Conservation (phyloP, 2,329 filamentous ascomycete species). For the Ophioceras dolichostomum region DNA sequence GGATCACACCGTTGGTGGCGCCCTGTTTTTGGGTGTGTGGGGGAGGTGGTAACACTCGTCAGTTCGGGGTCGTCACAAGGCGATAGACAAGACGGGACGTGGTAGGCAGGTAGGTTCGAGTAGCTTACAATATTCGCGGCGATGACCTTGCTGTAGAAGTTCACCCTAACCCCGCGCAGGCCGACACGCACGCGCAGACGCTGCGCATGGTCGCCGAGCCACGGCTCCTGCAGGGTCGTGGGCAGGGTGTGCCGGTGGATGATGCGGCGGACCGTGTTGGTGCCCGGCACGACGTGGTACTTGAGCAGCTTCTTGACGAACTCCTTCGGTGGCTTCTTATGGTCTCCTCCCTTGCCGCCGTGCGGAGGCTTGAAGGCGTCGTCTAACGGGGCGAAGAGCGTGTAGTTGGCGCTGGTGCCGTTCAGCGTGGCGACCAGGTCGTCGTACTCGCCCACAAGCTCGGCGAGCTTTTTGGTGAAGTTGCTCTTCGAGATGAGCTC, state of each 20-base stretch:
- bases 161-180: conserved; percentile 53
- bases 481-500: conserved; percentile 65
- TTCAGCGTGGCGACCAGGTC: conserved; percentile 65
- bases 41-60: no score
- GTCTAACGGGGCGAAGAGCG: conserved; percentile 71
- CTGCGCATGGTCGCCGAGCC: conserved; percentile 55
- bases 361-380: conserved; percentile 51
- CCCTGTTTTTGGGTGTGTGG: conserved; percentile 36
- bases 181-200: conserved; percentile 58
- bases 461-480: conserved; percentile 64
- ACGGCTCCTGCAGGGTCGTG: conserved; percentile 45
- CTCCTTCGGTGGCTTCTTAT: conserved; percentile 55
- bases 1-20: conserved; percentile 70
- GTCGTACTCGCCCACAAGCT: conserved; percentile 60
- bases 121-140: conserved; percentile 54
- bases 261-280: conserved; percentile 55
- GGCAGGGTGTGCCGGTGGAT: conserved; percentile 63
- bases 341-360: conserved; percentile 15
- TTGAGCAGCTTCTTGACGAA: conserved; percentile 53
- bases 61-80: background rate
- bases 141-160: conserved; percentile 64
- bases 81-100: no score
- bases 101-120: background rate
- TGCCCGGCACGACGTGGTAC: conserved; percentile 63
- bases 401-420: conserved; percentile 58